These are phyloP conservation scores for Amanita molliuscula DNA, from an alignment of 768 basidiomycete species.

Conservation along the genomic window DNA sequence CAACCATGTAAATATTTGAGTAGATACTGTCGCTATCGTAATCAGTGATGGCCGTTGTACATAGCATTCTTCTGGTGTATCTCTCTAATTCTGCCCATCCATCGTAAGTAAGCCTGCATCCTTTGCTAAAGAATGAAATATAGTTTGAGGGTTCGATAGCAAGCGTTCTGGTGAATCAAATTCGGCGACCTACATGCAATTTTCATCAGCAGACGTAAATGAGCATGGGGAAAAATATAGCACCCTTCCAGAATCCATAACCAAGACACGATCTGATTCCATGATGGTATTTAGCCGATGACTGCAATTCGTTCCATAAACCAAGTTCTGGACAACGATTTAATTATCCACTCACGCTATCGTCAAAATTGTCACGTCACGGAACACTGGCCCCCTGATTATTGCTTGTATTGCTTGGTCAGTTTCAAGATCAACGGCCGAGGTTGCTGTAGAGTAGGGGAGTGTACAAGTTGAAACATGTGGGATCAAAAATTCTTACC, in stretches of 20 bases:
- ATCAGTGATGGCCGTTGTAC: too few relatives aligned
- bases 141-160: constrained; percentile 42
- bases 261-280: constrained; percentile 71
- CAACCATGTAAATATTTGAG: too few relatives aligned
- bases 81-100: constrained; percentile 2
- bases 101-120: constrained; percentile 44
- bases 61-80: too few relatives aligned
- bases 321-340: background rate
- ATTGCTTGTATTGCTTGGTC: constrained; percentile 85
- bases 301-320: constrained; percentile 21
- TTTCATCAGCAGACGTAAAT: too few relatives aligned
- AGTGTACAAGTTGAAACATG: constrained; percentile 5
- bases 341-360: constrained; percentile 52
- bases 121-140: constrained; percentile 53
- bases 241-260: constrained; percentile 72
- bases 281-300: constrained; percentile 80
- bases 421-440: constrained; percentile 85
- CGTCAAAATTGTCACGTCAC: constrained; percentile 72
- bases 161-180: constrained; percentile 62
- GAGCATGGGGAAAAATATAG: background rate
- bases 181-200: constrained; percentile 48
- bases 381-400: constrained; percentile 70
- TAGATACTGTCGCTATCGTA: too few relatives aligned
- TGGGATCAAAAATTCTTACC: constrained; percentile 25
- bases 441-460: constrained; percentile 46